Evolutionary conservation across 2,329 filamentous ascomycete genomes (phyloP), one percentile per base, ranked within the genome.

Genomic region (Lecanicillium sp.): DNA sequence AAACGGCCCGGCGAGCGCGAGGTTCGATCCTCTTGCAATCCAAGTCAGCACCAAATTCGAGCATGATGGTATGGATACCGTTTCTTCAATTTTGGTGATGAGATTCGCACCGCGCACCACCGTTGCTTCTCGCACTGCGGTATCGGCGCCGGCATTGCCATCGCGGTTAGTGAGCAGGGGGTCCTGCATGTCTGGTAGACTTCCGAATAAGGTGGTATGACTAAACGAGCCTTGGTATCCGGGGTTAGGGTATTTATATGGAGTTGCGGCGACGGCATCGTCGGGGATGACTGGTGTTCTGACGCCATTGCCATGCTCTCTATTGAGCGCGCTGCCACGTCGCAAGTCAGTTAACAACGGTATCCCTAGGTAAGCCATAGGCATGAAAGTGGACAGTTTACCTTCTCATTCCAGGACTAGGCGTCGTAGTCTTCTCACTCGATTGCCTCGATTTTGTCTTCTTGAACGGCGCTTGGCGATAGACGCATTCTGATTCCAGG

Each of bases 391-490:
- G n/a, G n/a, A n/a, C n/a, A n/a, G n/a, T n/a, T n/a, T 37, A 41
- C 39, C 29, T 37, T 9, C 25, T 29, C 17, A 41, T 22, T 17
- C 29, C 30, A 17, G 39, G 29, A 14, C 30, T 37, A 14, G 29
- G 22, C 35, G 39, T 29, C 33, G 39, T 37, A 37, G 29, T 37
- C 27, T 15, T 37, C 39, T 37, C 31, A 17, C 37, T 34, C 38
- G 38, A 20, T 15, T n/a, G n/a, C 17, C 39, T 17, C 34, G 35
- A n/a, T 29, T 41, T 41, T 29, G 44, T 41, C 27, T 51, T 47
- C 27, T 48, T 51, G 11, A 47, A 49, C 13, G 44, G 49, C 30
- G 44, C 22, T 33, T 37, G 28, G 29, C 46, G 42, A 29, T 49
- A 50, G 15, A 44, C 36, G 42, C 48, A 50, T 20, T 40, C 20